phyloP scores from a whole-genome alignment of 2,329 filamentous ascomycete genomes.

The Penicillium sp. region DNA sequence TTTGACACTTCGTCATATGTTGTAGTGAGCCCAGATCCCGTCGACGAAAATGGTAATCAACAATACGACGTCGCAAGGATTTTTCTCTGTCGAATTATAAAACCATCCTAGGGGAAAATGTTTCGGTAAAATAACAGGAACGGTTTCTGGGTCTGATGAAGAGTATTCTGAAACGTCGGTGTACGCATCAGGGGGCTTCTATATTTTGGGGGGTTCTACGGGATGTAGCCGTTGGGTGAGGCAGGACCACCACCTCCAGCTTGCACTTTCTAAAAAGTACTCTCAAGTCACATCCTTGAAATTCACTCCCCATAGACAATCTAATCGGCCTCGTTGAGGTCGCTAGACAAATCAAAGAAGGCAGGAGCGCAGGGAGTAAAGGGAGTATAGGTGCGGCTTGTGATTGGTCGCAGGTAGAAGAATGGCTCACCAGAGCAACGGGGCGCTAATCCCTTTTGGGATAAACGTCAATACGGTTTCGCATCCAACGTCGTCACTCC shows the following conservation, averaged over 20 bases:
- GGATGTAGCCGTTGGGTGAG: no score
- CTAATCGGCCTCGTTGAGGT: neutral
- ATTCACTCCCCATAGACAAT: neutral
- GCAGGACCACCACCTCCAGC: no score
- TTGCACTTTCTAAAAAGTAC: no score
- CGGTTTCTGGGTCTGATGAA: no score
- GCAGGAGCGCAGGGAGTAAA: neutral
- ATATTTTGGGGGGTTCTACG: no score
- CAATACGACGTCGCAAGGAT: neutral
- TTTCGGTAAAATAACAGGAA: no score
- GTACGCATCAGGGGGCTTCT: no score
- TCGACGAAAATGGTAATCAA: neutral
- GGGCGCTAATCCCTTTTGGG: slow-evolving; percentile 24
- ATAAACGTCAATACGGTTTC: slow-evolving; percentile 28
- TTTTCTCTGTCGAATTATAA: neutral
- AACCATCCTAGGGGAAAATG: neutral
- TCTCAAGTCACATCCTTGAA: neutral
- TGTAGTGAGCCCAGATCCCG: neutral
- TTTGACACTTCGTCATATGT: neutral
- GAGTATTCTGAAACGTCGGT: no score
- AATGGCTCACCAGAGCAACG: slow-evolving; percentile 28
- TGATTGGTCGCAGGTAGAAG: slow-evolving; percentile 9
- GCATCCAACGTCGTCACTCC: neutral
- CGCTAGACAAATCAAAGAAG: neutral
- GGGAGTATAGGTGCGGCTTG: neutral